Conservation (phyloP, 768 basidiomycete species). For the Mycena filopes region DNA sequence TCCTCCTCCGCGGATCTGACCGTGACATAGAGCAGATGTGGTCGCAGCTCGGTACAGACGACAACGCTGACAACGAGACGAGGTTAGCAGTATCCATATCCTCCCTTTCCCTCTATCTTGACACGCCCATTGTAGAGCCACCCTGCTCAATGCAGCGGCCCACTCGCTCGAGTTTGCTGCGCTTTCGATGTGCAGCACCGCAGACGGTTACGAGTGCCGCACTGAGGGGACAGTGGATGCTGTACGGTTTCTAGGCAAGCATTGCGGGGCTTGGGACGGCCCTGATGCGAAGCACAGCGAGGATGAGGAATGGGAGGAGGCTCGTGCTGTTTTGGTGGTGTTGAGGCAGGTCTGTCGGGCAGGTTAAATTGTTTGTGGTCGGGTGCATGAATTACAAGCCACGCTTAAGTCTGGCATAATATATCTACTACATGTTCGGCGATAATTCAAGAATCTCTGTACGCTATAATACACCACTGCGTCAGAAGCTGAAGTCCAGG, state of each 20-base stretch:
- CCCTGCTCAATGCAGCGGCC: constrained; percentile 20
- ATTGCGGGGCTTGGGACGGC: not conserved
- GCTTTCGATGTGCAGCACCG: constrained; percentile 31
- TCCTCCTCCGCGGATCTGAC: constrained; percentile 24
- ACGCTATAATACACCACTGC: not conserved
- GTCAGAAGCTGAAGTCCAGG: constrained; percentile 11
- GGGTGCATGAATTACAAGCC: no score
- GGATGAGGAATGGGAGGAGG: constrained; percentile 35
- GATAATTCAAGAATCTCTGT: not conserved
- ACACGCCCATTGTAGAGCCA: not conserved
- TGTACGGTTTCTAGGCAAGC: constrained; percentile 17
- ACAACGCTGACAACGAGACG: not conserved
- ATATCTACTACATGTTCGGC: no score
- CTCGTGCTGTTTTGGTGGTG: constrained; percentile 10
- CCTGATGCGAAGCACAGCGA: not conserved
- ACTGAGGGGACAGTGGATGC: constrained; percentile 22
- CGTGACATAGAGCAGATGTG: constrained; percentile 23
- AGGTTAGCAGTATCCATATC: constrained; percentile 1
- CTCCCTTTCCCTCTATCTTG: not conserved
- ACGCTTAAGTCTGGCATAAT: no score
- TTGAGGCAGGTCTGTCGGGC: constrained; percentile 11
- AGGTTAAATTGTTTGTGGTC: not conserved
- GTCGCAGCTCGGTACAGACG: constrained; percentile 4
- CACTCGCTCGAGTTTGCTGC: constrained; percentile 27
- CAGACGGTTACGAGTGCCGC: constrained; percentile 24